These are phyloP conservation scores for Fusarium hainanense DNA, from an alignment of 2,329 filamentous ascomycete species.

Conservation along the genomic window DNA sequence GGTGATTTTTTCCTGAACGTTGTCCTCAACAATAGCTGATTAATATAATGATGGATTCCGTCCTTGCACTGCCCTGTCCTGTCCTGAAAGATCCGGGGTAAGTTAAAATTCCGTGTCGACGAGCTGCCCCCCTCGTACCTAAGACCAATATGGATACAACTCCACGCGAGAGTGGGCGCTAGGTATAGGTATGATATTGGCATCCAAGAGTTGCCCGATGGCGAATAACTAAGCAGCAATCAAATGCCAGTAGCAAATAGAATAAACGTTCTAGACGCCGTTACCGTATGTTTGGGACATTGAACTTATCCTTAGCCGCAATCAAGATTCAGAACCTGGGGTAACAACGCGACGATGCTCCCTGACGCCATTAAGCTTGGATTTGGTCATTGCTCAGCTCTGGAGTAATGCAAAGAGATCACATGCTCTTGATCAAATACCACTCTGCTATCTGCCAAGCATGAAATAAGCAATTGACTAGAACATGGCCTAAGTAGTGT, in stretches of 20 bases:
- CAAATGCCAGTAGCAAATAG: not conserved
- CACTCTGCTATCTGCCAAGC: constrained; percentile 13
- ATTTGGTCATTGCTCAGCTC: not conserved
- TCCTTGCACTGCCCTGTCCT: constrained; percentile 9
- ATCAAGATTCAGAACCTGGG: not conserved
- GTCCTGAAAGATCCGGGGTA: constrained; percentile 21
- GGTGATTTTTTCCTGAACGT: constrained; percentile 9
- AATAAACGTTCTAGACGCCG: not conserved
- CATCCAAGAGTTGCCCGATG: not conserved
- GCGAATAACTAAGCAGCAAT: not conserved
- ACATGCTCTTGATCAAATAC: constrained; percentile 1
- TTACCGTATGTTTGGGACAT: constrained; percentile 4
- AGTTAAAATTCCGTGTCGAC: constrained; percentile 1
- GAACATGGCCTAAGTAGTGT: constrained; percentile 16
- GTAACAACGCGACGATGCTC: constrained; percentile 2
- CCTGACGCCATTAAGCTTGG: constrained; percentile 7
- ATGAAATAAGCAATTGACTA: constrained; percentile 14
- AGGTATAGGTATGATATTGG: not conserved
- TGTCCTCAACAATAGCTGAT: not conserved
- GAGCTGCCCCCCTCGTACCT: constrained; percentile 25
- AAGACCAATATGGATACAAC: constrained; percentile 2
- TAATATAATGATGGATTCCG: not conserved
- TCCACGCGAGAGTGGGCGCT: constrained; percentile 27
- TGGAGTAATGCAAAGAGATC: not conserved
- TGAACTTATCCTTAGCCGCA: not conserved